Conservation (phyloP, 208 protist species). For the Acanthamoeba polyphaga region DNA sequence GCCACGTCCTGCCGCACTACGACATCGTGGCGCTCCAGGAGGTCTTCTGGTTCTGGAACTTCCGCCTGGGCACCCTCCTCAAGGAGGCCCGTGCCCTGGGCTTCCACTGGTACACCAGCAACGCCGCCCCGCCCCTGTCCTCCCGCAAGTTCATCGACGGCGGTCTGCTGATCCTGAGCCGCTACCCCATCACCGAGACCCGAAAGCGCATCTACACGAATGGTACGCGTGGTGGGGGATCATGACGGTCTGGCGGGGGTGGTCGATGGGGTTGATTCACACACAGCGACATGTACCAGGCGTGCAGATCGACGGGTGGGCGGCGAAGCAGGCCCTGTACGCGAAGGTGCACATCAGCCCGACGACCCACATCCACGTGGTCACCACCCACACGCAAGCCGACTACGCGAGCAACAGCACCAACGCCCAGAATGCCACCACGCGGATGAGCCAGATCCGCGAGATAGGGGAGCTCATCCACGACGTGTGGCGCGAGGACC, state of each 20-base stretch:
- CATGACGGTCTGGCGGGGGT: too few relatives aligned
- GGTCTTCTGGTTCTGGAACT: constrained; percentile 67
- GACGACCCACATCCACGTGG: constrained; percentile 32
- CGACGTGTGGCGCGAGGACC: not conserved
- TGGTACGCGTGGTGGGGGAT: not conserved
- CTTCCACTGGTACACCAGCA: constrained; percentile 67
- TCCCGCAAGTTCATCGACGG: constrained; percentile 68
- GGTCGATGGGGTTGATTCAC: not conserved
- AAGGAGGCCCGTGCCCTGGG: not conserved
- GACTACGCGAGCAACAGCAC: constrained; percentile 35
- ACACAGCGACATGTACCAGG: constrained; percentile 9
- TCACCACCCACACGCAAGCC: constrained; percentile 70
- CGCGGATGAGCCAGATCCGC: constrained; percentile 59
- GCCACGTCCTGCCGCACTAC: constrained; percentile 55
- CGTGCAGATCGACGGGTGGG: constrained; percentile 41
- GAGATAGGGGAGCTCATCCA: constrained; percentile 61
- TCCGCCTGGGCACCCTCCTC: constrained; percentile 13
- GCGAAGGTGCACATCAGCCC: constrained; percentile 65
- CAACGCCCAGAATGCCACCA: constrained; percentile 19
- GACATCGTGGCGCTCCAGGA: constrained; percentile 69
- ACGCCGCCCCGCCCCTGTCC: not conserved
- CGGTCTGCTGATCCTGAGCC: constrained; percentile 50
- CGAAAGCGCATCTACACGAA: constrained; percentile 12
- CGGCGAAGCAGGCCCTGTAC: constrained; percentile 52
- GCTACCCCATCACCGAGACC: constrained; percentile 62